Conservation (phyloP, 495 filamentous ascomycete genomes). For the Daldinia decipiens region DNA sequence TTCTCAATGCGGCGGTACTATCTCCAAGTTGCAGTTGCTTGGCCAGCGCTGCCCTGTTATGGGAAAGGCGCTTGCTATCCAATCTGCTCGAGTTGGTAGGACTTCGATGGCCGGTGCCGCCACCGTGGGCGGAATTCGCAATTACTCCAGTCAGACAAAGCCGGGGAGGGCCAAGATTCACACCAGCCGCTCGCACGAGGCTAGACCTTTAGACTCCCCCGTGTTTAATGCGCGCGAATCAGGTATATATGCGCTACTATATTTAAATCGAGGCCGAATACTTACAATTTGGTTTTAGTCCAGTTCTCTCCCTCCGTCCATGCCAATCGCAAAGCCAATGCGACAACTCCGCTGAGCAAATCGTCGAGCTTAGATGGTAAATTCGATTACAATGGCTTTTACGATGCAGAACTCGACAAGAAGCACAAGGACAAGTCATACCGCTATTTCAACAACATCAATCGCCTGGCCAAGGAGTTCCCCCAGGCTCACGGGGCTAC, state of each 20-base stretch:
- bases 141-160: slow-evolving; percentile 58
- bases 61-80: slow-evolving; percentile 94
- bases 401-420: slow-evolving; percentile 88
- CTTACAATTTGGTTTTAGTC: slow-evolving; percentile 47
- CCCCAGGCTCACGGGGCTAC: slow-evolving; percentile 90
- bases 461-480: slow-evolving; percentile 95
- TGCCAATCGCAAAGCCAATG: slow-evolving; percentile 50
- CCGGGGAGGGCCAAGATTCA: slow-evolving; percentile 77
- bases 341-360: slow-evolving; percentile 36
- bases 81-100: slow-evolving; percentile 67
- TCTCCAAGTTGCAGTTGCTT: slow-evolving; percentile 95
- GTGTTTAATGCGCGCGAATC: slow-evolving; percentile 67
- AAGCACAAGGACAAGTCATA: slow-evolving; percentile 99
- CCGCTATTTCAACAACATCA: slow-evolving; percentile 99
- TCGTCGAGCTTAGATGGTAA: slow-evolving; percentile 54
- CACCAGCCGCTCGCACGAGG: slow-evolving; percentile 77
- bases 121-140: slow-evolving; percentile 56
- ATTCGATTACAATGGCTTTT: slow-evolving; percentile 94
- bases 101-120: slow-evolving; percentile 49
- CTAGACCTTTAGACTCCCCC: slow-evolving; percentile 72
- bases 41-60: slow-evolving; percentile 97
- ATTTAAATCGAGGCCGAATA: neutral
- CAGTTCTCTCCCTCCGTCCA: slow-evolving; percentile 53
- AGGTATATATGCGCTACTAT: slow-evolving; percentile 54
- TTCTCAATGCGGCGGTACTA: slow-evolving; percentile 85